Conservation (phyloP, 345 rosid species). For the Eucalyptus regnans region DNA sequence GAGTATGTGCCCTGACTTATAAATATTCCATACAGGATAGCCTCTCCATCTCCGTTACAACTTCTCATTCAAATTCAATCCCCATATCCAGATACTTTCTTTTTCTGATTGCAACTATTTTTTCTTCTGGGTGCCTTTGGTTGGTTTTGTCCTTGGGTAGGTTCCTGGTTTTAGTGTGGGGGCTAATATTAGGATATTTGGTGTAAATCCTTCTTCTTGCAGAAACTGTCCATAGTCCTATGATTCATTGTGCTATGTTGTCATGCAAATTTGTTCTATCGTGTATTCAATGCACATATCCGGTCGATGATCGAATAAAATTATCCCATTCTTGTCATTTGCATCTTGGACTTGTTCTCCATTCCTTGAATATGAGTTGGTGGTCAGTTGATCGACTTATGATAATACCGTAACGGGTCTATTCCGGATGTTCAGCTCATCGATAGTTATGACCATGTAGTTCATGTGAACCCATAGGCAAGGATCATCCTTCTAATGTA, state of each 20-base stretch:
- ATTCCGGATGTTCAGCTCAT: neutral
- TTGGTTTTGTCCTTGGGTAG: neutral
- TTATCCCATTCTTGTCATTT: neutral
- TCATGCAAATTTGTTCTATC: slow-evolving; percentile 18
- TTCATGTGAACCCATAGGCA: neutral
- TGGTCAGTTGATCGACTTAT: neutral
- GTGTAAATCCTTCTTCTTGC: neutral
- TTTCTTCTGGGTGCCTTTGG: neutral
- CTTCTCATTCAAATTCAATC: neutral
- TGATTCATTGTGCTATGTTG: slow-evolving; percentile 44
- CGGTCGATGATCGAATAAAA: neutral
- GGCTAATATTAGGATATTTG: neutral
- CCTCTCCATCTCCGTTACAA: neutral
- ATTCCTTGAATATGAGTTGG: neutral
- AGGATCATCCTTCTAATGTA: neutral
- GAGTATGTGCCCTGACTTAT: slow-evolving; percentile 59
- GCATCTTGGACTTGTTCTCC: neutral
- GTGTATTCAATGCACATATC: neutral
- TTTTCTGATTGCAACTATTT: neutral
- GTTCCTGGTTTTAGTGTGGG: neutral
- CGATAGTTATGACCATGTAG: neutral
- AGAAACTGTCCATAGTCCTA: slow-evolving; percentile 11
- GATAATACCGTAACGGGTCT: neutral
- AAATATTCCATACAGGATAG: neutral
- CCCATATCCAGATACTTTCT: neutral